Conservation (phyloP, 2,329 filamentous ascomycete species). For the Harringtonia lauricola region DNA sequence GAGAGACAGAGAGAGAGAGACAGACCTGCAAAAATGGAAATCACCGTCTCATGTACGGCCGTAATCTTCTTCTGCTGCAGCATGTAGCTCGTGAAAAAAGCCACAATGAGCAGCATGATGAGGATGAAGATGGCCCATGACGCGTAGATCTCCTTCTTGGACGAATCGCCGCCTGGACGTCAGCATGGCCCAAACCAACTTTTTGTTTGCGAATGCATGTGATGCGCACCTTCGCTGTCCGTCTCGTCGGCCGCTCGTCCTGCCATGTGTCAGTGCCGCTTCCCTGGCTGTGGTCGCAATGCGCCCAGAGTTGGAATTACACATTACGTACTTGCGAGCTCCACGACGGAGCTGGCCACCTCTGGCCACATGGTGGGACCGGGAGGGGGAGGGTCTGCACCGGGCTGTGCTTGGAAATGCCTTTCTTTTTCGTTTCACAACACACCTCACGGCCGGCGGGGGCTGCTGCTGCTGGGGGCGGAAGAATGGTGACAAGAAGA, state of each 20-base stretch:
- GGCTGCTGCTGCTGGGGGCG: background rate
- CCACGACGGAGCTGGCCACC: conserved; percentile 24
- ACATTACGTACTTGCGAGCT: conserved; percentile 27
- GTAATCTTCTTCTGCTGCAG: conserved; percentile 95
- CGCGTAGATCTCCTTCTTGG: conserved; percentile 86
- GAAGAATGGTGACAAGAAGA: background rate
- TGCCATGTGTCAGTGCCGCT: conserved; percentile 14
- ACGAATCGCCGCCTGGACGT: conserved; percentile 58
- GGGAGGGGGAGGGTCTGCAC: too few relatives aligned
- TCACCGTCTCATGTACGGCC: conserved; percentile 93
- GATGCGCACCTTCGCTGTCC: conserved; percentile 33
- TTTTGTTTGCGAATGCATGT: too few relatives aligned
- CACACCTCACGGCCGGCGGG: background rate
- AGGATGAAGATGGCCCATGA: conserved; percentile 98
- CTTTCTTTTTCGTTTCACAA: background rate
- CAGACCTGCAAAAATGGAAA: conserved; percentile 90
- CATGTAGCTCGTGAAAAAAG: conserved; percentile 94
- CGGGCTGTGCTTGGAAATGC: background rate
- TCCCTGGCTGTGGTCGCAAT: too few relatives aligned
- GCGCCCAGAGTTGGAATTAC: background rate
- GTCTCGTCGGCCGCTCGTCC: conserved; percentile 33
- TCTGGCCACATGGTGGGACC: conserved; percentile 8
- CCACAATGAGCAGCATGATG: conserved; percentile 84
- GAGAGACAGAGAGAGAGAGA: conserved; percentile 3
- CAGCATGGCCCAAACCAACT: too few relatives aligned